Evolutionary conservation across 441 rosid genomes (phyloP), one percentile per base, ranked within the genome.

Genomic region (Cnidoscolus chayamansa): DNA sequence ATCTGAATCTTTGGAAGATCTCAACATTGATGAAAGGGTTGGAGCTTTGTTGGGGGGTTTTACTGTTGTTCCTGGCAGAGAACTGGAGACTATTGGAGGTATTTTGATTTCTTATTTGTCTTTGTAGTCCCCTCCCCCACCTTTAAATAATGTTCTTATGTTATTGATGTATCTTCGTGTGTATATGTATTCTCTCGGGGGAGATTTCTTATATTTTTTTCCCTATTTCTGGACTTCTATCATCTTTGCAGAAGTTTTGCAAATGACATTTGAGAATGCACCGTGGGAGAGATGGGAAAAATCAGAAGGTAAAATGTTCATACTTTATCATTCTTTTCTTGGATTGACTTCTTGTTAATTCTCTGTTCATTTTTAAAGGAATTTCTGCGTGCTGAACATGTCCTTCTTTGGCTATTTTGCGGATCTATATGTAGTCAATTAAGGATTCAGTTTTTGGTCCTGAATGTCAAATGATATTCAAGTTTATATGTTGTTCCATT

Each of bases 41-140:
- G 82, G 83, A 69, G 88, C 85, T 77, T 84, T 96, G 72, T 78
- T 96, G 77, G 91, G 88, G 59, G 99, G 97, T 77, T 75, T 76
- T 82, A 79, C 81, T 66, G 69, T 90, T 63, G 71, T 81, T 63
- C 96, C 96, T 40, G 98, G 97, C 80, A 87, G 75, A 78, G 98
- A 96, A 81, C 85, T 93, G 72, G 97, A 96, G 77, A 83, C 84
- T 49, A 76, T 96, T 79, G 88, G 90, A 84, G 99, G 99, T 96
- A 87, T 37, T 65, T 35, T 53, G 73, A 70, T 70, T 60, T 69
- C 68, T 59, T 58, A 17, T 8, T 13, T 58, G 17, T 5, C 10
- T 31, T 15, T 64, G 16, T 30, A 30, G 30, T 68, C 51, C 5
- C 8, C 47, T 5, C 30, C 45, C 59, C 0, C 10, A 2, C 19